Evolutionary conservation across 805 yeast genomes (phyloP), one percentile per base, ranked within the genome.

Genomic region (Yamadazyma olivae): DNA sequence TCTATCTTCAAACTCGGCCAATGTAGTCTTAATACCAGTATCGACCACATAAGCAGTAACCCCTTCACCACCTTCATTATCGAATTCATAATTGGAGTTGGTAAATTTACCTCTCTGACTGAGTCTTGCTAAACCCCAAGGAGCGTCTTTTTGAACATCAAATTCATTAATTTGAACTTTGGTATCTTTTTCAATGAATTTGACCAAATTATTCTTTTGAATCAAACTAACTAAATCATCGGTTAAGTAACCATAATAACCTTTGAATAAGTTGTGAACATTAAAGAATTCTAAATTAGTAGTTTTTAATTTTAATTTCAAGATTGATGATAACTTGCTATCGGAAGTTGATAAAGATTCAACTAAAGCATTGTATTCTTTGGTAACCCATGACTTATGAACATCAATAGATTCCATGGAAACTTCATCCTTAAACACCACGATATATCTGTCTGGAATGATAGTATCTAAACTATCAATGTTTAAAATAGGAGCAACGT

Each of bases 11-110:
- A 84, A 70, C 27, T 81, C 83, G n/a, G 74, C 75, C 51, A 79
- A 82, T 5, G 66, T 69, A 9, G 66, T 67, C 44, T 60, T 62
- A n/a, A 84, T 78, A 10, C 98, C 97, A 2, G 95, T 83, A 58
- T 89, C 97, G 36, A 88, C 70, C 29, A 90, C 76, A 54, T 89
- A 89, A 0, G 81, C 91, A 38, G 74, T 74, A 3, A 86, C 84
- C 27, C 71, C 75, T 29, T 47, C 48, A 19, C 71, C 71, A 31
- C 66, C 71, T 9, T 61, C 64, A 33, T 50, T 55, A 25, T 65
- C 71, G 45, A 45, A 62, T 34, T 61, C 52, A 47, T 64, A 65
- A 33, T 50, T 47, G 38, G 52, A 35, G 33, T 44, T 49, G 9
- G 44, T 35, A 15, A 48, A 50, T 10, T 26, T 28, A 33, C 55